Conservation (phyloP, 2,329 filamentous ascomycete genomes). For the Claviceps fusiformis region DNA sequence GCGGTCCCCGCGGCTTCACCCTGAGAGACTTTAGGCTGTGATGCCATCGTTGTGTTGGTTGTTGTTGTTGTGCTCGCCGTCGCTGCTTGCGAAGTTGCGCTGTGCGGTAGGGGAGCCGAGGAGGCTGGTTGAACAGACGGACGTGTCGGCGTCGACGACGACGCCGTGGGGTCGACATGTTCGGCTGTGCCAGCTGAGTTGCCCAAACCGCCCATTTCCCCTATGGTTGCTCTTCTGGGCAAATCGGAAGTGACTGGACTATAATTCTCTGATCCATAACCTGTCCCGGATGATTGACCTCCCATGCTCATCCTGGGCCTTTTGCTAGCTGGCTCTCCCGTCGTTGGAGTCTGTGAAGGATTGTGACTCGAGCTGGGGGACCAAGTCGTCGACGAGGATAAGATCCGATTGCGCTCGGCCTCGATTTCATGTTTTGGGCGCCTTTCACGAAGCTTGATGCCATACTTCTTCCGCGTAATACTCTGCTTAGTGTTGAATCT, state of each 20-base stretch:
- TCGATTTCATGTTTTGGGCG: conserved; percentile 33
- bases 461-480: conserved; percentile 42
- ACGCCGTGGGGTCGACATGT: conserved; percentile 21
- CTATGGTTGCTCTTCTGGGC: conserved; percentile 15
- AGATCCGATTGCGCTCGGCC: conserved; percentile 26
- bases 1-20: not conserved
- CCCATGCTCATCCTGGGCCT: conserved; percentile 10
- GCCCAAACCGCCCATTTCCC: conserved; percentile 22
- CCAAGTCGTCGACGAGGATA: conserved; percentile 1
- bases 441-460: conserved; percentile 37
- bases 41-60: not conserved
- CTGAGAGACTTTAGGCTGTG: not conserved
- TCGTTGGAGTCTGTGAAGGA: not conserved
- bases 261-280: not conserved
- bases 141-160: conserved; percentile 9
- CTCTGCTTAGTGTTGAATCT: conserved; percentile 42
- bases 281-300: not conserved
- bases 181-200: conserved; percentile 23
- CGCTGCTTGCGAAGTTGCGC: not conserved
- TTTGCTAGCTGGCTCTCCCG: conserved; percentile 9
- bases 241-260: not conserved
- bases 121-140: conserved; percentile 1
- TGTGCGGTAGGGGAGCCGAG: conserved; percentile 3
- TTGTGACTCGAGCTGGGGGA: not conserved
- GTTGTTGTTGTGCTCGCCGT: conserved; percentile 5